phyloP scores from a whole-genome alignment of 441 rosid species.

The Populus hybrid region DNA sequence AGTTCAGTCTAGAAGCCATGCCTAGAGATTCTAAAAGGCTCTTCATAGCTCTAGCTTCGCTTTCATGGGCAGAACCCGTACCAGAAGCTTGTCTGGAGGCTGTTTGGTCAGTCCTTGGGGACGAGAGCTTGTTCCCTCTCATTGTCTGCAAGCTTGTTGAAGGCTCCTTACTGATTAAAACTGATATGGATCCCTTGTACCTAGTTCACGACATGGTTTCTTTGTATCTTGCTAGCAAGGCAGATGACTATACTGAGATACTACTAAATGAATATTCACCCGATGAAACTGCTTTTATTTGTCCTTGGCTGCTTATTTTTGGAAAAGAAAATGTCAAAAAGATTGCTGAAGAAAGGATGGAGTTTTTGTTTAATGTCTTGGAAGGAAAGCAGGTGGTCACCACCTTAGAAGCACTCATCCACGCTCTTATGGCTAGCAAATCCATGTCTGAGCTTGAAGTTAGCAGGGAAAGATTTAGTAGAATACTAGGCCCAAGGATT shows the following conservation, averaged over 20 bases:
- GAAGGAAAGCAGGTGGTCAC: neutral
- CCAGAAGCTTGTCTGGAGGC: neutral
- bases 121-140: neutral
- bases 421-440: neutral
- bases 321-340: neutral
- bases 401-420: neutral
- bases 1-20: neutral
- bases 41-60: neutral
- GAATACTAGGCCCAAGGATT: neutral
- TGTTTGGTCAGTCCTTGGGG: neutral
- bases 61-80: neutral
- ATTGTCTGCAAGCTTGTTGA: neutral
- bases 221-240: neutral
- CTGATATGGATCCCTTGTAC: neutral
- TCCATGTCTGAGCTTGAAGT: neutral
- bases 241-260: neutral
- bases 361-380: neutral
- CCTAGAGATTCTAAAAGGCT: neutral
- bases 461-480: neutral
- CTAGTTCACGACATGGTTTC: neutral
- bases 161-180: neutral
- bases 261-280: neutral
- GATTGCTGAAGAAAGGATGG: neutral
- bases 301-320: neutral
- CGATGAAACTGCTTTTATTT: neutral